Conservation (phyloP, 1,284 basidiomycete genomes). For the Sphagnurus paluster region DNA sequence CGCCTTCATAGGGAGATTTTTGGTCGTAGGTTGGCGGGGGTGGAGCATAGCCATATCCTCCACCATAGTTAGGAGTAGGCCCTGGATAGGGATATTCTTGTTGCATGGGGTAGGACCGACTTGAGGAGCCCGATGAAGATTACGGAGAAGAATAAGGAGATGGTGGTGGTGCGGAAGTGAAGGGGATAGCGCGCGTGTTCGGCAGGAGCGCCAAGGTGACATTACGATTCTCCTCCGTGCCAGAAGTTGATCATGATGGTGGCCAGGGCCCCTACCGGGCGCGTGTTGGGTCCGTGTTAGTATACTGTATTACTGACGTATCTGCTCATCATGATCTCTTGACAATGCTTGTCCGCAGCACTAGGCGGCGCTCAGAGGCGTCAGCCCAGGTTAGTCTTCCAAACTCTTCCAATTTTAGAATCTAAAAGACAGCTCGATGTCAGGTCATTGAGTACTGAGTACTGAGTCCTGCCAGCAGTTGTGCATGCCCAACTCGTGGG, state of each 20-base stretch:
- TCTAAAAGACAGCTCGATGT: too few relatives aligned
- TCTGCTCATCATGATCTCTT: background rate
- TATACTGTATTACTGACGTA: constrained; percentile 1
- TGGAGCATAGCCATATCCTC: constrained; percentile 19
- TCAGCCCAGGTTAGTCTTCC: too few relatives aligned
- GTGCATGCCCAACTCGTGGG: too few relatives aligned
- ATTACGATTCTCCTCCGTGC: background rate
- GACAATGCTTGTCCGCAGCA: background rate
- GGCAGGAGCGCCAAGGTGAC: background rate
- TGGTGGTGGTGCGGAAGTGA: background rate
- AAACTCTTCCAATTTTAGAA: too few relatives aligned
- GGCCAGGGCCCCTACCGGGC: background rate
- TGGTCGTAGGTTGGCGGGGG: constrained; percentile 31
- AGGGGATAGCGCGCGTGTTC: constrained; percentile 3
- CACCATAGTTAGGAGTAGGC: constrained; percentile 35
- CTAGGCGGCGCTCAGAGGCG: too few relatives aligned
- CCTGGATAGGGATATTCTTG: constrained; percentile 25
- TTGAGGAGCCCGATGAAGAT: background rate
- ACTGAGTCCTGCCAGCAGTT: too few relatives aligned
- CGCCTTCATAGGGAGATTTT: constrained; percentile 62
- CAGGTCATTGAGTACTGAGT: too few relatives aligned
- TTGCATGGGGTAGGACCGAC: background rate
- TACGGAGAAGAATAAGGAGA: background rate
- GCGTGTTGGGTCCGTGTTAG: too few relatives aligned
- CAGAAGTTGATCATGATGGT: background rate